Percentiles rank a stretch among this genome's conserved stretches.
Evolutionary conservation across 2,329 filamentous ascomycete species (phyloP).

Genomic region (Ceratocystis destructans): DNA sequence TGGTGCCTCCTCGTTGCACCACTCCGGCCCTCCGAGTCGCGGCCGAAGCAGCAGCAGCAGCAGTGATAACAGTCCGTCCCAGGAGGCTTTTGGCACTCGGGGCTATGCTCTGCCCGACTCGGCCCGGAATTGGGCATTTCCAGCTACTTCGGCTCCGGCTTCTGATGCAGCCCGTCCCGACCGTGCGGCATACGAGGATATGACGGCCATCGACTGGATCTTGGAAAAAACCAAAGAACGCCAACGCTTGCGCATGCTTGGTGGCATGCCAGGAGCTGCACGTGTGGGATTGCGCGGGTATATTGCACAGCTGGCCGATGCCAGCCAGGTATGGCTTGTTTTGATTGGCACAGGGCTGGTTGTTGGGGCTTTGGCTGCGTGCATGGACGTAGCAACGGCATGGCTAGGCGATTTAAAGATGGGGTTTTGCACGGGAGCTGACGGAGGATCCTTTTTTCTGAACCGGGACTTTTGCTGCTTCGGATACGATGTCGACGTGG

Average conservation of each 20-base stretch:
- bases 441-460: slow-evolving; percentile 79
- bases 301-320: slow-evolving; percentile 59
- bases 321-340: slow-evolving; percentile 83
- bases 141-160: slow-evolving; percentile 21
- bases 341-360: slow-evolving; percentile 73
- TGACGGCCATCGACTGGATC: slow-evolving; percentile 98
- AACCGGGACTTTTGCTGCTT: slow-evolving; percentile 88
- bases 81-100: slow-evolving; percentile 12
- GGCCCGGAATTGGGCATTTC: slow-evolving; percentile 29
- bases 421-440: slow-evolving; percentile 67
- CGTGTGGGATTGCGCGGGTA: slow-evolving; percentile 54
- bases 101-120: slow-evolving; percentile 32
- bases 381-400: slow-evolving; percentile 78
- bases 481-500: slow-evolving; percentile 75
- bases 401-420: slow-evolving; percentile 90
- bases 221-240: slow-evolving; percentile 97
- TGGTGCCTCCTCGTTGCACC: slow-evolving; percentile 18
- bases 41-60: slow-evolving; percentile 26
- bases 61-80: slow-evolving; percentile 33
- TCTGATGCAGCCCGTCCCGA: neutral
- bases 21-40: slow-evolving; percentile 21
- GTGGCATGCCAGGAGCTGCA: slow-evolving; percentile 25
- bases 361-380: slow-evolving; percentile 71
- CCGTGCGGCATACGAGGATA: slow-evolving; percentile 85
- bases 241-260: slow-evolving; percentile 64